These are phyloP conservation scores for Plasmodium coatneyi DNA, from an alignment of 169 alveolate genomes.

Conservation along the genomic window DNA sequence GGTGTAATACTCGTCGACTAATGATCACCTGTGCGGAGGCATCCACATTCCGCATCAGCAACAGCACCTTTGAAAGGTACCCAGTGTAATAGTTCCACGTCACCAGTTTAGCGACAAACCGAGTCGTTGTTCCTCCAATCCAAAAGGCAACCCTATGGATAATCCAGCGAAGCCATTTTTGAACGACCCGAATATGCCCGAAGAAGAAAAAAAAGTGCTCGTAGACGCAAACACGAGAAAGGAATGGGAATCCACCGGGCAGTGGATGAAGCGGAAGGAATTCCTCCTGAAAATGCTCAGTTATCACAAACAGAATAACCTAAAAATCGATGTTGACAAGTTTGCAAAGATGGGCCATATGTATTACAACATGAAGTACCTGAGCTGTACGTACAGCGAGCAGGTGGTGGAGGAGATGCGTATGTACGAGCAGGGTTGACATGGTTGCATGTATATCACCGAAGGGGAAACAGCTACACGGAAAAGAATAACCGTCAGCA, in stretches of 20 bases:
- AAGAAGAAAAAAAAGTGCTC: slow-evolving; percentile 51
- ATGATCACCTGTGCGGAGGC: background rate
- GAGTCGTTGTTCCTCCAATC: background rate
- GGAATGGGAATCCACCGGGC: slow-evolving; percentile 75
- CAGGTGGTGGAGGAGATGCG: slow-evolving; percentile 45
- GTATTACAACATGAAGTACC: slow-evolving; percentile 64
- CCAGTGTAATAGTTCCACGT: background rate
- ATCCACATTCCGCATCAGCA: background rate
- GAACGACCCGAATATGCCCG: slow-evolving; percentile 7
- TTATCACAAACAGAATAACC: slow-evolving; percentile 51
- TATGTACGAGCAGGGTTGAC: slow-evolving; percentile 32
- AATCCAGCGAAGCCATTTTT: background rate
- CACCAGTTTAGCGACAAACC: background rate
- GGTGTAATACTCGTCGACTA: background rate
- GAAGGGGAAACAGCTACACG: background rate
- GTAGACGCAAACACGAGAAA: slow-evolving; percentile 43
- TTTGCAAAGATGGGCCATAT: slow-evolving; percentile 75
- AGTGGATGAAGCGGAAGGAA: slow-evolving; percentile 69
- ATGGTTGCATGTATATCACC: background rate
- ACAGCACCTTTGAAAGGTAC: background rate
- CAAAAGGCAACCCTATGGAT: background rate
- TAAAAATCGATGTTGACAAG: slow-evolving; percentile 59
- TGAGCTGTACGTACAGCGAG: slow-evolving; percentile 37
- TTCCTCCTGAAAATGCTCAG: slow-evolving; percentile 72
- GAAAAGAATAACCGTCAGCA: background rate